Conservation (phyloP, 768 basidiomycete species). For the Gymnopilus dilepis region DNA sequence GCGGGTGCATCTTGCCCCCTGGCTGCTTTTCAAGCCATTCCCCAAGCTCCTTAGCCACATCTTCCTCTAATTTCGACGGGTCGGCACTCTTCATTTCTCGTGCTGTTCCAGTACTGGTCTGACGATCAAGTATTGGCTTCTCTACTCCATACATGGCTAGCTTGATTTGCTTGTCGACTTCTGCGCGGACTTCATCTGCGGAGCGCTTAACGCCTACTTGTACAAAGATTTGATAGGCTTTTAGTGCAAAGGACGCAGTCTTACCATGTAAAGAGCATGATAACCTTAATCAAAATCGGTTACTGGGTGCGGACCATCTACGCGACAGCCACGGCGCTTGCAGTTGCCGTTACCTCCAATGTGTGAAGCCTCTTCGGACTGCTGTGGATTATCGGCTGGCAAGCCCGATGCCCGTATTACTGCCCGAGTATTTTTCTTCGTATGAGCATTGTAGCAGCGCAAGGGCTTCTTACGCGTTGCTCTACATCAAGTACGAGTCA, state of each 20-base stretch:
- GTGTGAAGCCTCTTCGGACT: constrained; percentile 38
- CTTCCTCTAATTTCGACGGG: neutral
- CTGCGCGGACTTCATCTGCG: neutral
- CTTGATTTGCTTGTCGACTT: constrained; percentile 16
- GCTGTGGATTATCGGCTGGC: constrained; percentile 40
- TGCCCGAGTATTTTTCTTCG: neutral
- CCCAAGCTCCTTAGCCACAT: constrained; percentile 10
- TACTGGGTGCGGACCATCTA: constrained; percentile 31
- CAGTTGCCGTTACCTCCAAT: constrained; percentile 40
- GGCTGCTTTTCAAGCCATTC: constrained; percentile 8
- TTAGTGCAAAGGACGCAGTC: too few relatives aligned
- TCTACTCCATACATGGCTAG: constrained; percentile 15
- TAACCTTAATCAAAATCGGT: constrained; percentile 37
- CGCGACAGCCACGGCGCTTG: constrained; percentile 38
- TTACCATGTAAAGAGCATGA: constrained; percentile 26
- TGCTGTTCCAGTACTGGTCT: constrained; percentile 33
- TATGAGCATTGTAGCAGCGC: constrained; percentile 12
- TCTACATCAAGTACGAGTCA: too few relatives aligned
- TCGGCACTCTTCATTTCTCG: constrained; percentile 2
- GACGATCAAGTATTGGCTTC: constrained; percentile 16
- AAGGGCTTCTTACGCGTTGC: too few relatives aligned
- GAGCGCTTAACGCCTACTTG: too few relatives aligned
- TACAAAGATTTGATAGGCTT: too few relatives aligned
- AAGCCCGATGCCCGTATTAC: constrained; percentile 17
- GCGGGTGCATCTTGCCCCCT: constrained; percentile 12